Evolutionary conservation across 176 grass and related monocot species (phyloP).

Genomic region (Raddia guianensis): DNA sequence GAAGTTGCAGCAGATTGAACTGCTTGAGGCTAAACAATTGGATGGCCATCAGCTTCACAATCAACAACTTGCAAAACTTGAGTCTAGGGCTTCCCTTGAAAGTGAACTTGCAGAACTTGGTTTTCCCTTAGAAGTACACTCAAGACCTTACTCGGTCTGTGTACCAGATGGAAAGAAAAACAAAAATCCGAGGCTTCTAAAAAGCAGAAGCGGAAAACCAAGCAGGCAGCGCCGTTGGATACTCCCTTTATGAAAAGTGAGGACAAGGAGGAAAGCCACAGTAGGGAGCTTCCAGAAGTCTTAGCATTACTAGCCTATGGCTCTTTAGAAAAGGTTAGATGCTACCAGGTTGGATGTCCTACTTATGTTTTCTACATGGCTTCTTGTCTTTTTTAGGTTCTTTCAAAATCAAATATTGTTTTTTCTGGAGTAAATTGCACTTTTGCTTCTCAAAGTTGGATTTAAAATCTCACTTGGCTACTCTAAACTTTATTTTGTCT

Average conservation of each 20-base stretch:
- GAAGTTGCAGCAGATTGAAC: conserved; percentile 99
- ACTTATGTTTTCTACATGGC: conserved; percentile 16
- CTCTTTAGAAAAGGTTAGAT: conserved; percentile 63
- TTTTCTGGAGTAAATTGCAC: conserved; percentile 80
- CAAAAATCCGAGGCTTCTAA: conserved; percentile 67
- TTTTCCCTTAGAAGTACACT: conserved; percentile 52
- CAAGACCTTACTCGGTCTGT: conserved; percentile 40
- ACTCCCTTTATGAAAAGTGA: conserved; percentile 53
- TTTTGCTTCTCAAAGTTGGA: no score
- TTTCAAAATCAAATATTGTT: conserved; percentile 1
- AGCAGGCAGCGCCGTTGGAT: conserved; percentile 58
- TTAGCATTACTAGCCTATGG: conserved; percentile 44
- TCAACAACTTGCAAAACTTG: conserved; percentile 87
- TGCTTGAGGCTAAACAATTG: conserved; percentile 81
- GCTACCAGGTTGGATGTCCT: neutral
- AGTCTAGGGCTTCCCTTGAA: conserved; percentile 68
- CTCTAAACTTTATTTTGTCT: no score
- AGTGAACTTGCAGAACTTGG: conserved; percentile 82
- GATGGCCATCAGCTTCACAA: conserved; percentile 74
- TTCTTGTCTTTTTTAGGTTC: conserved; percentile 27
- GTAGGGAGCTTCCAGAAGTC: conserved; percentile 47
- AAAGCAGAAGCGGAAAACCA: conserved; percentile 81
- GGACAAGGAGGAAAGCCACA: conserved; percentile 40
- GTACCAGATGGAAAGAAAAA: conserved; percentile 51
- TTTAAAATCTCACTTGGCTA: no score